Base-by-base conservation (phyloP, 306 rosid genomes). In the Oemleria cerasiformis region DNA sequence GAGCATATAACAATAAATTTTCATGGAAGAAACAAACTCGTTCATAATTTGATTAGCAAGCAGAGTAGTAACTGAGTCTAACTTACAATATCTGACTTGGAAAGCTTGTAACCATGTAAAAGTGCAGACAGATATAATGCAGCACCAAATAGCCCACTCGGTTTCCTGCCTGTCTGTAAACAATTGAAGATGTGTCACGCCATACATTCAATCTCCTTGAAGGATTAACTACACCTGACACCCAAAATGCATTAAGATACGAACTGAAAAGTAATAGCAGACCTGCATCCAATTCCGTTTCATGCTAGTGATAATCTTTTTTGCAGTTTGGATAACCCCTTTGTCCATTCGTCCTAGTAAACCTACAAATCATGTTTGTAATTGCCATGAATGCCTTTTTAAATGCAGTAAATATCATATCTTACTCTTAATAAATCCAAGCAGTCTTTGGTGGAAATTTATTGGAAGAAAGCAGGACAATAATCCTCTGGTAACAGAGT, bases 201-300 rank as follows among this genome's bases (percentile, higher is more conserved):
- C 38, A 38, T 48, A 67, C 48, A 68, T 68, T 17, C 41, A 50
- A 50, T 19, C 61, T 68, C 62, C 25, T 66, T 47, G 23, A 49
- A 1, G 40, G 11, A 44, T 15, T 25, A 25, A 25, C 30, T 25
- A 25, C 30, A 25, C 30, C 30, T 25, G 30, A 25, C 2, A 25
- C 30, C 2, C 2, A 25, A 25, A 25, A 25, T 25, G 30, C 30
- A 25, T 25, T 25, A 25, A 25, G 30, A 25, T 25, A 47, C 54
- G 53, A 41, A 50, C 48, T 54, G 21, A 54, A 21, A 20, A 68
- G 15, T 25, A 20, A 3, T 3, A 61, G 25, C 58, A 65, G 63
- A 92, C 98, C 96, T 90, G 95, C 92, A 92, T 92, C 96, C 96
- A 92, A 72, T 92, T 90, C 61, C 96, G 86, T 84, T 90, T 92